Evolutionary conservation across 768 basidiomycete species (phyloP), one percentile per base, ranked within the genome.

Genomic region (Boletus rex-veris): DNA sequence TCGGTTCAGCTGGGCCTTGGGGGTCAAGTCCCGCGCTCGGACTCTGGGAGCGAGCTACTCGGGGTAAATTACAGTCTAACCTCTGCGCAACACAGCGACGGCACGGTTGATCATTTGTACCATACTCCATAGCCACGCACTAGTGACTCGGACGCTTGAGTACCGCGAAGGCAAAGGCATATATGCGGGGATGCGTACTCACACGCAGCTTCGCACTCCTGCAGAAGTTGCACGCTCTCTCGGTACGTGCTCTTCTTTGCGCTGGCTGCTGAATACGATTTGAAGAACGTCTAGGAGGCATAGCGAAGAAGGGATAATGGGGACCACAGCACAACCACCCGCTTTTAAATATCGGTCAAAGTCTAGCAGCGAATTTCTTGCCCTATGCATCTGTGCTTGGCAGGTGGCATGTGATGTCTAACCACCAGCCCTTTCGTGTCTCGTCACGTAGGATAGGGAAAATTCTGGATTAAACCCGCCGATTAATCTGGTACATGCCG

Each of bases 11-110:
- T 8, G 28, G 12, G 12, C 38, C 63, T 28, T 62, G 63, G 21
- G 8, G 44, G 40, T 52, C 36, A 43, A 45, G 15, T 8, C 46
- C 54, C 21, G 51, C 47, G 42, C 55, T 51, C 42, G 65, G 66
- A 48, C 66, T 68, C 54, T 57, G 58, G 19, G 65, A 67, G 35
- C 54, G 63, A 36, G 58, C 37, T 16, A 4, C 39, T n/a, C 48
- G 55, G 30, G 55, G 3, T 11, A 69, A 40, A 35, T 15, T 50
- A 28, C 67, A 68, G 0, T 52, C 38, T 9, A 60, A 8, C 19
- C 24, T 24, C 14, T 56, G 58, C 33, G 1, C 39, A 44, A 56
- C 41, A 55, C 67, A 68, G 28, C 64, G 64, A 53, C 53, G 45
- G 31, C 67, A 68, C 36, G 64, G 55, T 5, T 44, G 52, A 56